Percentiles rank a stretch among this genome's conserved stretches.
These are phyloP conservation scores for Nannochloropsis oceanica DNA, from an alignment of 108 stramenopile genomes.

Conservation along the genomic window DNA sequence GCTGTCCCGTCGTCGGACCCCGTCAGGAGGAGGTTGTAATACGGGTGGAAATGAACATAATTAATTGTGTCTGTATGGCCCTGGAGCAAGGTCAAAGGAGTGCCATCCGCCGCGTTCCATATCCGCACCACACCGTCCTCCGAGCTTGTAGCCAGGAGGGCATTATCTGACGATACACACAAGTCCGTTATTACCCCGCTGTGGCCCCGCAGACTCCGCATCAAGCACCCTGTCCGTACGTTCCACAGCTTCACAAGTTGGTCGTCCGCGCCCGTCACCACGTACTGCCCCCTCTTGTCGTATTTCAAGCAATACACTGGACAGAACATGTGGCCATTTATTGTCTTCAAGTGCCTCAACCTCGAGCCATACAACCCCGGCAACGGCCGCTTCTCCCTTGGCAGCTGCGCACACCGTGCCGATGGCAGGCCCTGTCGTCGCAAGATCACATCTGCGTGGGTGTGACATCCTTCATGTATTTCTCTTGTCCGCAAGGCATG, in stretches of 20 bases:
- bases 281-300: conserved; percentile 70
- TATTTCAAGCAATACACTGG: conserved; percentile 74
- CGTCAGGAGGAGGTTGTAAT: conserved; percentile 56
- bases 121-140: conserved; percentile 65
- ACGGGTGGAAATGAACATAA: conserved; percentile 31
- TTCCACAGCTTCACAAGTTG: conserved; percentile 68
- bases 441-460: not conserved
- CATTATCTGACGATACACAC: conserved; percentile 71
- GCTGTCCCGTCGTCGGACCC: conserved; percentile 43
- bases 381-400: not conserved
- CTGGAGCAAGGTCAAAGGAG: conserved; percentile 49
- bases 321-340: conserved; percentile 59
- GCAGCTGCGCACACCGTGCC: not conserved
- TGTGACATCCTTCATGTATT: not conserved
- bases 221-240: conserved; percentile 47
- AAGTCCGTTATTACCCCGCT: conserved; percentile 76
- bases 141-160: conserved; percentile 67
- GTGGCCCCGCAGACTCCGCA: conserved; percentile 74
- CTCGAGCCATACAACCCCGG: not conserved
- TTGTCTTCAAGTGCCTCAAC: not conserved
- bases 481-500: not conserved
- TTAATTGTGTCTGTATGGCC: conserved; percentile 8
- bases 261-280: conserved; percentile 87
- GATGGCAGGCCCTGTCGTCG: not conserved
- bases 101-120: conserved; percentile 68